Evolutionary conservation across 2,329 filamentous ascomycete species (phyloP).

Genomic region (Colletotrichum aenigma): DNA sequence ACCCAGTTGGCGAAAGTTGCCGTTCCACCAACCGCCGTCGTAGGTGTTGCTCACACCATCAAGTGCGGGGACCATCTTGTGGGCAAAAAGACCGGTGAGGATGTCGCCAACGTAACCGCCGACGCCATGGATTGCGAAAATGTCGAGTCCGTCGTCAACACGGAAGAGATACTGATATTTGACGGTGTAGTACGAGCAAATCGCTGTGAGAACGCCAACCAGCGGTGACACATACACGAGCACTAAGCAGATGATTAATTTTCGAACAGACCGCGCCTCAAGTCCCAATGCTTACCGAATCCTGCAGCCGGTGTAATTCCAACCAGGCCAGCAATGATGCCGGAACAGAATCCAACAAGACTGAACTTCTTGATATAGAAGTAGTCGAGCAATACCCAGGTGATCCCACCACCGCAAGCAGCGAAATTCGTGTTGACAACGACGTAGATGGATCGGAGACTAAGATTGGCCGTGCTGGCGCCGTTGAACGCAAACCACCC

Average conservation of each 20-base stretch:
- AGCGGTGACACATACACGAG: slow-evolving; percentile 55
- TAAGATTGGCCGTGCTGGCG: slow-evolving; percentile 53
- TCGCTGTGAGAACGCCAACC: slow-evolving; percentile 55
- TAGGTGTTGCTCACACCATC: slow-evolving; percentile 52
- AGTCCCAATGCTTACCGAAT: slow-evolving; percentile 33
- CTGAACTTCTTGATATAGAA: slow-evolving; percentile 51
- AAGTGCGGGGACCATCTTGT: slow-evolving; percentile 50
- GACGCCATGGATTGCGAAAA: slow-evolving; percentile 64
- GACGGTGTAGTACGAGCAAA: slow-evolving; percentile 50
- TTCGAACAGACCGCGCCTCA: accelerated
- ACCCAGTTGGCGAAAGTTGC: slow-evolving; percentile 59
- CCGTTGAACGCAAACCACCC: slow-evolving; percentile 61
- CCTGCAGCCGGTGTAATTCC: slow-evolving; percentile 86
- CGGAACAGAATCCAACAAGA: slow-evolving; percentile 77
- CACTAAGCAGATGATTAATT: slow-evolving; percentile 25
- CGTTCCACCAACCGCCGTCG: slow-evolving; percentile 54
- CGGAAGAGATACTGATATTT: slow-evolving; percentile 55
- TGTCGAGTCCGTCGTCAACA: slow-evolving; percentile 63
- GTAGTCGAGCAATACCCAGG: slow-evolving; percentile 59
- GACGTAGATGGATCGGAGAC: slow-evolving; percentile 56
- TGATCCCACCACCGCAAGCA: slow-evolving; percentile 56
- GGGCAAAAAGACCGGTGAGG: slow-evolving; percentile 62
- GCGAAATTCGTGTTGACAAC: slow-evolving; percentile 65
- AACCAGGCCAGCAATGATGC: slow-evolving; percentile 84
- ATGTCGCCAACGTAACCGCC: slow-evolving; percentile 63